Conservation (phyloP, 2,329 filamentous ascomycete species). For the Fusarium secorum region DNA sequence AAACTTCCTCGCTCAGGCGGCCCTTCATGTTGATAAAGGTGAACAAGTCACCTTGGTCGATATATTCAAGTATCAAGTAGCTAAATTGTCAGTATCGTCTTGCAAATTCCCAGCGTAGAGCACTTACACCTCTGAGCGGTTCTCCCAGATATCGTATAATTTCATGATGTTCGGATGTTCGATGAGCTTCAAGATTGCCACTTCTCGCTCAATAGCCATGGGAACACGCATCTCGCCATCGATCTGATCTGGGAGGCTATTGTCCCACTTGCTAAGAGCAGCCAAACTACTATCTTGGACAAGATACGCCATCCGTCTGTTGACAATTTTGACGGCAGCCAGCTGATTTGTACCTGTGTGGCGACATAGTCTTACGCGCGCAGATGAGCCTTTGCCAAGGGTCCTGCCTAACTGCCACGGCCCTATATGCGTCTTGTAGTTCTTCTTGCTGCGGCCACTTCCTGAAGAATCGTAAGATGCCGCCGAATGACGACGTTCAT, state of each 20-base stretch:
- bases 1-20: conserved; percentile 79
- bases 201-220: conserved; percentile 89
- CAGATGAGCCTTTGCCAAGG: conserved; percentile 88
- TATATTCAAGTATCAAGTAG: conserved; percentile 93
- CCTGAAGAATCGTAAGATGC: conserved; percentile 53
- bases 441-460: conserved; percentile 51
- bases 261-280: conserved; percentile 78
- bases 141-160: conserved; percentile 97
- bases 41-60: conserved; percentile 82
- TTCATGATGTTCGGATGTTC: conserved; percentile 95
- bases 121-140: conserved; percentile 87
- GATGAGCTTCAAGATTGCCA: conserved; percentile 96
- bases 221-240: conserved; percentile 77
- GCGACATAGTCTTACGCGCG: conserved; percentile 83
- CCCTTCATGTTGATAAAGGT: conserved; percentile 80
- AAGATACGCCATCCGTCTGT: conserved; percentile 79
- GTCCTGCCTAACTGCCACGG: conserved; percentile 94
- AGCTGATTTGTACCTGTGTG: conserved; percentile 80
- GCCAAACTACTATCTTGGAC: conserved; percentile 87
- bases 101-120: neutral
- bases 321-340: conserved; percentile 95
- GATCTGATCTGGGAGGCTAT: conserved; percentile 60
- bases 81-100: conserved; percentile 54
- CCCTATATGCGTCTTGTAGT: conserved; percentile 79
- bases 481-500: conserved; percentile 50